Evolutionary conservation across 2,329 filamentous ascomycete species (phyloP).

Genomic region (Didymellaceae sp.): DNA sequence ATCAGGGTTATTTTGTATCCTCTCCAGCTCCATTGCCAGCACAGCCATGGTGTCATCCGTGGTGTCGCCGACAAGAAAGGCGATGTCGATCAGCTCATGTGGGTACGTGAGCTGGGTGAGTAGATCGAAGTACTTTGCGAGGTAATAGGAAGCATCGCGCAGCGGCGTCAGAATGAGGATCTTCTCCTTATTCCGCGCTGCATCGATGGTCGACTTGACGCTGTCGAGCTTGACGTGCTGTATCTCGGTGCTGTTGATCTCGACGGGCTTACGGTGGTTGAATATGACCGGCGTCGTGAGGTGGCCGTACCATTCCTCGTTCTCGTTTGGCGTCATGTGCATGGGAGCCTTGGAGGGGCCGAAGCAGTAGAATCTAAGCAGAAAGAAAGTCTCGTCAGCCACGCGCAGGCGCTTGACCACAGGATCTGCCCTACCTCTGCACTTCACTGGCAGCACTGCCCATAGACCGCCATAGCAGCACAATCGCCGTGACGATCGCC

Average conservation of each 20-base stretch:
- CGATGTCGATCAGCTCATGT: constrained; percentile 92
- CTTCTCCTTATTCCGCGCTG: constrained; percentile 79
- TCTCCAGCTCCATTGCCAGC: constrained; percentile 81
- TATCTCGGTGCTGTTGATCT: constrained; percentile 82
- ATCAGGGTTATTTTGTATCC: constrained; percentile 80
- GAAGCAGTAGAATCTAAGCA: constrained; percentile 90
- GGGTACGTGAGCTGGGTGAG: constrained; percentile 90
- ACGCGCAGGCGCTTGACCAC: background rate
- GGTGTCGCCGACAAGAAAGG: constrained; percentile 91
- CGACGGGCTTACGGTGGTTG: constrained; percentile 89
- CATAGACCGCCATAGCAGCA: constrained; percentile 89
- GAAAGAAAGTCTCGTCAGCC: constrained; percentile 29
- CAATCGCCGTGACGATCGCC: constrained; percentile 70
- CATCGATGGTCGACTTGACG: constrained; percentile 80
- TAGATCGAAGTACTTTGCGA: constrained; percentile 92
- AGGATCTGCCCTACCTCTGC: constrained; percentile 72
- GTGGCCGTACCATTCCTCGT: constrained; percentile 86
- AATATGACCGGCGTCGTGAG: constrained; percentile 92
- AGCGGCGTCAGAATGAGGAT: constrained; percentile 92
- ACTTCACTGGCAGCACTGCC: constrained; percentile 81
- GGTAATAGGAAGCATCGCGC: constrained; percentile 82
- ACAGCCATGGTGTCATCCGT: constrained; percentile 90
- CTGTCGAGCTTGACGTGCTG: constrained; percentile 82
- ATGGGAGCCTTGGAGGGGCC: constrained; percentile 94
- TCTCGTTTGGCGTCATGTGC: constrained; percentile 91